phyloP scores from a whole-genome alignment of 441 rosid species.

The Euphorbia schlechtendalii region DNA sequence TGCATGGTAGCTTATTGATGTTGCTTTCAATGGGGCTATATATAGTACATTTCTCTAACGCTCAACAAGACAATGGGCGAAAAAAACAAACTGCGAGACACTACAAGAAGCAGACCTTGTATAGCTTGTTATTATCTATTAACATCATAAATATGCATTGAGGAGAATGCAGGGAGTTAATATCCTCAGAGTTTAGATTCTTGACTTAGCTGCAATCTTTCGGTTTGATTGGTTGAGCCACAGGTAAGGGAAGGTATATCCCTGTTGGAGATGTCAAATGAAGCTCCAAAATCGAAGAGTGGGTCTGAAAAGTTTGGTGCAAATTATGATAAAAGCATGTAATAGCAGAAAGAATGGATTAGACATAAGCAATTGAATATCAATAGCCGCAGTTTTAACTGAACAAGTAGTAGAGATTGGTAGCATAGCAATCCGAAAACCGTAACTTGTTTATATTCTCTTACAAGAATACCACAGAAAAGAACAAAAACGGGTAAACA shows the following conservation, averaged over 20 bases:
- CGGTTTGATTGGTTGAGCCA: slow-evolving; percentile 27
- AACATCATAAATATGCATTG: too few relatives aligned
- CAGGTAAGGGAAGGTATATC: too few relatives aligned
- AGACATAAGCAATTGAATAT: background rate
- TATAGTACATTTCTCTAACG: too few relatives aligned
- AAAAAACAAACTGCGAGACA: too few relatives aligned
- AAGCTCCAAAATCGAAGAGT: slow-evolving; percentile 23
- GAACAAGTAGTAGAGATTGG: background rate
- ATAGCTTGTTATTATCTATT: too few relatives aligned
- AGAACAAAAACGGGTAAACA: background rate
- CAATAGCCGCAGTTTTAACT: background rate
- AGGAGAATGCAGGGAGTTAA: slow-evolving; percentile 39
- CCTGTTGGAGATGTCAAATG: slow-evolving; percentile 19
- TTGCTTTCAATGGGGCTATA: too few relatives aligned
- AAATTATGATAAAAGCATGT: background rate
- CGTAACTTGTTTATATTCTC: background rate
- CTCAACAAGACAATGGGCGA: too few relatives aligned
- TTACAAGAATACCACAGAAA: background rate
- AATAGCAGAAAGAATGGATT: background rate
- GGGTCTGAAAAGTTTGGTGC: background rate
- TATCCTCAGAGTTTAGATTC: slow-evolving; percentile 56
- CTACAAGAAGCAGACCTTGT: too few relatives aligned
- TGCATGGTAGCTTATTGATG: too few relatives aligned
- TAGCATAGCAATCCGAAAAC: background rate
- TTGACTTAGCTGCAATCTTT: slow-evolving; percentile 46